Base-by-base conservation (phyloP, 352 stramenopile genomes). In the Globisporangium uncinulatum region DNA sequence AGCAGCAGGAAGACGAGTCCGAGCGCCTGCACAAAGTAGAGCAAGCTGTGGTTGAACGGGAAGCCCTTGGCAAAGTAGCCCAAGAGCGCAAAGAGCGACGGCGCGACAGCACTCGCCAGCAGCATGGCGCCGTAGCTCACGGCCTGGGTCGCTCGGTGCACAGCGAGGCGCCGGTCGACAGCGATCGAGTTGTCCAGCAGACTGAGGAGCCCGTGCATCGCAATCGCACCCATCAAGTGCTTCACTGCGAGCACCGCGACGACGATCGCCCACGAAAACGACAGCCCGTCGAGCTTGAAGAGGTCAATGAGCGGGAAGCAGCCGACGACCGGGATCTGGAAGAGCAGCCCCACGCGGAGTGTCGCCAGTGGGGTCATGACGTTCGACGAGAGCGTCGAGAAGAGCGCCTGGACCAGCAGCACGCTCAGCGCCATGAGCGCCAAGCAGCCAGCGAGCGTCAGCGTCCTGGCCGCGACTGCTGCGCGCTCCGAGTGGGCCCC, bases 151-250 rank as follows among this genome's bases (percentile, higher is more conserved):
- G 79, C 74, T 6, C 83, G 76, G 67, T 92, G 79, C n/a, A 86
- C 80, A 6, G 77, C 65, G 21, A 92, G 64, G 13, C 83, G 78
- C 3, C 80, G 68, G 59, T 92, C 80, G 13, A 89, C 71, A 0
- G 76, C 71, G 44, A 92, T 89, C 19, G 83, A 92, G 62, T 92
- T 90, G 70, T 92, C 83, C 31, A 92, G 62, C 32, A 92, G 44
- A 21, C 72, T 63, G 63, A 89, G 75, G 14, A 92, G 56, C 1
- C 79, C 83, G 53, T 90, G 80, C 29, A 75, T 72, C 6, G 83
- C 78, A 20, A 92, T 71, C 10, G 73, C 78, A 0, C 62, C 74
- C 31, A 79, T 74, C 36, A 86, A 56, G 44, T 90, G 79, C 64
- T 92, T 92, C 31, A 76, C 48, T 10, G 88, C 58, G 14, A 89